Conservation (phyloP, 2,329 filamentous ascomycete genomes). For the Ceratocystis harringtonii region DNA sequence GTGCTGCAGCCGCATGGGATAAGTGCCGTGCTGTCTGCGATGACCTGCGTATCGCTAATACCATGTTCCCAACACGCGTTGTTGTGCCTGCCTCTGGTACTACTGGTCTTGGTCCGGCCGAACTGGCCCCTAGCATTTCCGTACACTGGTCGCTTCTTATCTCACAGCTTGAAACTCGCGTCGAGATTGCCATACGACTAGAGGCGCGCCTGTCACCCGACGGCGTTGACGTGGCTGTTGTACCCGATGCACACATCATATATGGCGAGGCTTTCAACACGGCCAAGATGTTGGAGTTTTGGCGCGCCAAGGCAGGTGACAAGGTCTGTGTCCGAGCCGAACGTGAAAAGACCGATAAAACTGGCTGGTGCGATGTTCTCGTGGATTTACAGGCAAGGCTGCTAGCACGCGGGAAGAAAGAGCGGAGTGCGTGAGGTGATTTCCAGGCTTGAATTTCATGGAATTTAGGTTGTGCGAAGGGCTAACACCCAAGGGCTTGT, state of each 20-base stretch:
- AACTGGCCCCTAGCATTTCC: conserved; percentile 37
- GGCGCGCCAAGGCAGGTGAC: conserved; percentile 20
- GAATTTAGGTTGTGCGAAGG: conserved; percentile 8
- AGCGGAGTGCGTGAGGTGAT: conserved; percentile 11
- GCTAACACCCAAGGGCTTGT: not conserved
- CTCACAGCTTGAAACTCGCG: conserved; percentile 49
- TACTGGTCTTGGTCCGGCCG: not conserved
- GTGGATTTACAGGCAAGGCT: conserved; percentile 41
- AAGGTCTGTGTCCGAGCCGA: not conserved
- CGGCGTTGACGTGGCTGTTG: conserved; percentile 40
- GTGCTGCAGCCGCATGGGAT: conserved; percentile 51
- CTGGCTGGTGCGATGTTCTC: conserved; percentile 40
- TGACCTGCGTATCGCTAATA: conserved; percentile 45
- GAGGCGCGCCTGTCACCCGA: conserved; percentile 30
- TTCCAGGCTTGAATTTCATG: not conserved
- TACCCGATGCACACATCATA: conserved; percentile 44
- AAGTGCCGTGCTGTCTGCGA: conserved; percentile 43
- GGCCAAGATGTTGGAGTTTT: conserved; percentile 58
- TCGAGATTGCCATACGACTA: conserved; percentile 47
- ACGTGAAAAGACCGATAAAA: conserved; percentile 24
- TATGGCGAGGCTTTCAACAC: conserved; percentile 70
- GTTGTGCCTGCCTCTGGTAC: conserved; percentile 17
- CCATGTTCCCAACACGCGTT: conserved; percentile 49
- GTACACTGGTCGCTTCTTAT: conserved; percentile 50
- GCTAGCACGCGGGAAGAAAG: conserved; percentile 41